phyloP scores from a whole-genome alignment of 2,329 filamentous ascomycete species.

The Fusarium equiseti region DNA sequence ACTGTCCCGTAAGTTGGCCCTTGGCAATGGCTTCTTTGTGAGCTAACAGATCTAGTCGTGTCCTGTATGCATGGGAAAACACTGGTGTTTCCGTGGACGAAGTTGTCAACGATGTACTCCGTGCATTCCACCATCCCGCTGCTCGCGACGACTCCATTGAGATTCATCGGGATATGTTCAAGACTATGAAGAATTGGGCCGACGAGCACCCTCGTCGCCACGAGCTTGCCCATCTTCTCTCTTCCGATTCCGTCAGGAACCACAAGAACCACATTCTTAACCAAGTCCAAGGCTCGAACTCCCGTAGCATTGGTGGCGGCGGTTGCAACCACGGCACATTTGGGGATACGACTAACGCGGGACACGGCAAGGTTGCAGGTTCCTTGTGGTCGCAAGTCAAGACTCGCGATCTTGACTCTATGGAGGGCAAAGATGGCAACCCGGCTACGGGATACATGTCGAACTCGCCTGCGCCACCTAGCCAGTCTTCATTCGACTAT shows the following conservation, averaged over 20 bases:
- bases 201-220: constrained; percentile 75
- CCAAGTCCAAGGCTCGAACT: constrained; percentile 43
- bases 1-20: constrained; percentile 74
- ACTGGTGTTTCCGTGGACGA: constrained; percentile 84
- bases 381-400: constrained; percentile 73
- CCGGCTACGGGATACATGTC: constrained; percentile 55
- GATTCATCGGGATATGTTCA: constrained; percentile 90
- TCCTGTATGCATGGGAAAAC: constrained; percentile 95
- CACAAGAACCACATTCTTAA: constrained; percentile 81
- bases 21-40: neutral
- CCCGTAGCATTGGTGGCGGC: constrained; percentile 44
- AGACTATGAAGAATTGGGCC: constrained; percentile 85
- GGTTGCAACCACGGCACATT: constrained; percentile 59
- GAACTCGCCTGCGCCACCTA: constrained; percentile 54
- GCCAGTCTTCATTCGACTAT: constrained; percentile 57
- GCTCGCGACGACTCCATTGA: constrained; percentile 80
- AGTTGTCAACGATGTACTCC: constrained; percentile 83
- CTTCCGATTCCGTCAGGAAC: constrained; percentile 82
- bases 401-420: constrained; percentile 67
- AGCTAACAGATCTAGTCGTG: constrained; percentile 62
- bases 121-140: constrained; percentile 91
- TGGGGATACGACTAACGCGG: constrained; percentile 58
- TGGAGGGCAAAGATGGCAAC: constrained; percentile 63
- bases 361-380: constrained; percentile 69
- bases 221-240: constrained; percentile 79